Conservation (phyloP, 2,329 filamentous ascomycete genomes). For the Exophiala aquamarina region DNA sequence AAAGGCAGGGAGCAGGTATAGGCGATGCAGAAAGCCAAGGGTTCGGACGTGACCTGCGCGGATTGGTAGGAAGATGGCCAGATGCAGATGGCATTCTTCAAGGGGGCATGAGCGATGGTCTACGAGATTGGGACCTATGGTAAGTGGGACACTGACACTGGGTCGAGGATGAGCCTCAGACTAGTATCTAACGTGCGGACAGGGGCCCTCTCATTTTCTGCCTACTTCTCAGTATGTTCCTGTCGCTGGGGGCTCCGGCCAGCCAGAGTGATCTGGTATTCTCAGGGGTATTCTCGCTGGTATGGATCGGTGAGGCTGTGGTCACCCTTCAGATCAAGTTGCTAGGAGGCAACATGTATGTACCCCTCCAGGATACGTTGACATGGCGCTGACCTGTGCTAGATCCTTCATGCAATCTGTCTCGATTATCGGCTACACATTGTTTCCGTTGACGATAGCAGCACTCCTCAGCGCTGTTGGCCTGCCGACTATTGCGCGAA, state of each 20-base stretch:
- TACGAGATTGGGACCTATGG: slow-evolving; percentile 97
- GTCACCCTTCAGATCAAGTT: slow-evolving; percentile 98
- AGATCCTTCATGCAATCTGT: slow-evolving; percentile 98
- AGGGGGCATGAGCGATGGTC: slow-evolving; percentile 78
- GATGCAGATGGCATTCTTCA: slow-evolving; percentile 66
- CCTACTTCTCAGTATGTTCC: slow-evolving; percentile 78
- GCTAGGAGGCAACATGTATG: slow-evolving; percentile 93
- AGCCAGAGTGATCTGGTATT: slow-evolving; percentile 89
- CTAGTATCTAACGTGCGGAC: slow-evolving; percentile 13
- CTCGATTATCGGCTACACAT: slow-evolving; percentile 96
- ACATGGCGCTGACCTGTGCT: slow-evolving; percentile 20
- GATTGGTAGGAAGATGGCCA: slow-evolving; percentile 63
- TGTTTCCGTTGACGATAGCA: slow-evolving; percentile 94
- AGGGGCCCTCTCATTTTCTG: slow-evolving; percentile 94
- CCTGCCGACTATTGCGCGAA: slow-evolving; percentile 75
- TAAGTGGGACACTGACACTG: slow-evolving; percentile 39
- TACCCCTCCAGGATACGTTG: slow-evolving; percentile 28
- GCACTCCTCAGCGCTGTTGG: slow-evolving; percentile 81
- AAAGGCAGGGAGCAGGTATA: slow-evolving; percentile 56
- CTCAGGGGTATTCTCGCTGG: slow-evolving; percentile 91
- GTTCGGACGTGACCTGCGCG: slow-evolving; percentile 50
- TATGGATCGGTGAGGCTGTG: slow-evolving; percentile 95
- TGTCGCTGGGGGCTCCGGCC: slow-evolving; percentile 76
- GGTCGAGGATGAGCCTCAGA: background rate
- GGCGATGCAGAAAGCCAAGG: slow-evolving; percentile 56